phyloP scores from a whole-genome alignment of 2,329 filamentous ascomycete species.

The Dryadomyces quercus-mongolicae region DNA sequence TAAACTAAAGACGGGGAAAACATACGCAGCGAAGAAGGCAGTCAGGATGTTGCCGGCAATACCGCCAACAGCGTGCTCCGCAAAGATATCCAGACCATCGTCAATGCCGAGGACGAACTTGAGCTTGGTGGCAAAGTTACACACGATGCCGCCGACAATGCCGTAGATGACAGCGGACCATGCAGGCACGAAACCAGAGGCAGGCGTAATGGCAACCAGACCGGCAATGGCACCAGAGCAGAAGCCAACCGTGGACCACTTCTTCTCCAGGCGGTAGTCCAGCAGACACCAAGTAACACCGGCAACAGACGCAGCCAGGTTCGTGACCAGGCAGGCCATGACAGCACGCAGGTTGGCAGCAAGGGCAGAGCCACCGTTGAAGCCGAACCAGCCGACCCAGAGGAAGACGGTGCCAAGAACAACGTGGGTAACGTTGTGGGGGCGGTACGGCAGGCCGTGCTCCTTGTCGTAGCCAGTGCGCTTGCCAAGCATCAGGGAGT shows the following conservation, averaged over 20 bases:
- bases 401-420: slow-evolving; percentile 64
- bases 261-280: slow-evolving; percentile 82
- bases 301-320: slow-evolving; percentile 70
- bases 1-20: slow-evolving; percentile 10
- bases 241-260: slow-evolving; percentile 91
- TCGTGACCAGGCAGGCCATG: slow-evolving; percentile 83
- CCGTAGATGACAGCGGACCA: slow-evolving; percentile 49
- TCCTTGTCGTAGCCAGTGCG: slow-evolving; percentile 49
- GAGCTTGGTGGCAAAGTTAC: slow-evolving; percentile 82
- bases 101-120: slow-evolving; percentile 64
- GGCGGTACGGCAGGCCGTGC: slow-evolving; percentile 52
- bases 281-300: slow-evolving; percentile 76
- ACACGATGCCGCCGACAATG: slow-evolving; percentile 48
- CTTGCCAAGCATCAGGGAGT: slow-evolving; percentile 62
- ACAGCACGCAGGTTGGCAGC: slow-evolving; percentile 74
- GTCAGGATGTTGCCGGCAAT: slow-evolving; percentile 72
- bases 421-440: slow-evolving; percentile 64
- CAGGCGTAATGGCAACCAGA: slow-evolving; percentile 77
- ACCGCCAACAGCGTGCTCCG: slow-evolving; percentile 76
- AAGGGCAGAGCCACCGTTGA: slow-evolving; percentile 80
- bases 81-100: slow-evolving; percentile 83
- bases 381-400: slow-evolving; percentile 95
- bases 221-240: slow-evolving; percentile 82
- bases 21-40: slow-evolving; percentile 60
- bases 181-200: slow-evolving; percentile 66